phyloP scores from a whole-genome alignment of 352 stramenopile genomes.

The Pythium dissotocum region DNA sequence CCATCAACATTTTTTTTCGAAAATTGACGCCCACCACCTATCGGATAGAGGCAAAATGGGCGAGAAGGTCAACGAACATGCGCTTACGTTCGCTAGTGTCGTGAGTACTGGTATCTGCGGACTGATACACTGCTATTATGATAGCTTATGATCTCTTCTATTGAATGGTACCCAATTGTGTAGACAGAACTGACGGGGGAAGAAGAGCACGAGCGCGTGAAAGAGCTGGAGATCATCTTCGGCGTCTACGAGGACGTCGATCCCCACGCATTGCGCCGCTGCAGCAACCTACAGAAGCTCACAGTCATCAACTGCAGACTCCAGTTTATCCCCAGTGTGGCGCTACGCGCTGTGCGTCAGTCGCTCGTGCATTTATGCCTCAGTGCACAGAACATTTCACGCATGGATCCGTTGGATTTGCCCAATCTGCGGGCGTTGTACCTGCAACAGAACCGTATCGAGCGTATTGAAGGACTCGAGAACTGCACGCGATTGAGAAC shows the following conservation, averaged over 20 bases:
- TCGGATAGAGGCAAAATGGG: constrained; percentile 14
- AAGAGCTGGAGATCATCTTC: constrained; percentile 87
- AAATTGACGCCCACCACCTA: not conserved
- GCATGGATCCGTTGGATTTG: constrained; percentile 59
- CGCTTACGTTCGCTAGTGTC: constrained; percentile 41
- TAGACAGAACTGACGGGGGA: constrained; percentile 64
- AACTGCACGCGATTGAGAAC: constrained; percentile 67
- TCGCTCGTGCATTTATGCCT: constrained; percentile 83
- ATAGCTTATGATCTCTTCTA: not conserved
- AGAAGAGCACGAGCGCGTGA: constrained; percentile 57
- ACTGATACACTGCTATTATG: not conserved
- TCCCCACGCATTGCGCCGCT: constrained; percentile 41
- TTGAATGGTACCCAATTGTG: constrained; percentile 12
- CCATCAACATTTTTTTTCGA: constrained; percentile 13
- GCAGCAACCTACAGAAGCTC: constrained; percentile 51
- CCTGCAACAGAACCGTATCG: constrained; percentile 82
- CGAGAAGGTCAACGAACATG: constrained; percentile 21
- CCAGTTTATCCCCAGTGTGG: constrained; percentile 33
- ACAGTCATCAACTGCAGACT: constrained; percentile 82
- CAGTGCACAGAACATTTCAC: constrained; percentile 60
- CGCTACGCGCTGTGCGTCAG: constrained; percentile 48
- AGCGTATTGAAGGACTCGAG: constrained; percentile 70
- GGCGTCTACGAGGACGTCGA: constrained; percentile 53
- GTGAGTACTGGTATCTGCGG: constrained; percentile 26
- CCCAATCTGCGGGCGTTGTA: constrained; percentile 69